Evolutionary conservation across 176 grass and related monocot species (phyloP).

Genomic region (Juncus effusus): DNA sequence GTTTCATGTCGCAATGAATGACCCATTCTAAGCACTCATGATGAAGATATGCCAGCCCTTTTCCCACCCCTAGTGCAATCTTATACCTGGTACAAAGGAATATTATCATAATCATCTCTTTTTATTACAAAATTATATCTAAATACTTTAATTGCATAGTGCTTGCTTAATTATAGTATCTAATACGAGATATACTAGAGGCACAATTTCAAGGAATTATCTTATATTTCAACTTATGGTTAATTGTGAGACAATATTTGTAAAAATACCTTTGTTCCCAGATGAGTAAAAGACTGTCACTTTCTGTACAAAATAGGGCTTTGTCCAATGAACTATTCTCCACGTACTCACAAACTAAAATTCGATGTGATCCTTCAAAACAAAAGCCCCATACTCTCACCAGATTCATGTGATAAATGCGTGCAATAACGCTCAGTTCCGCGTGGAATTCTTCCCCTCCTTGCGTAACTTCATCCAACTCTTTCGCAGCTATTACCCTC

Average conservation of each 20-base stretch:
- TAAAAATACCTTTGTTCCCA: conserved; percentile 22
- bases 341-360: conserved; percentile 30
- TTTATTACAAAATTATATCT: no score
- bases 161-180: no score
- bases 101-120: no score
- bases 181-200: no score
- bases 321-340: conserved; percentile 33
- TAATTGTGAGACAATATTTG: no score
- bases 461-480: conserved; percentile 24
- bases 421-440: conserved; percentile 16
- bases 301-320: conserved; percentile 8
- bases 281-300: neutral
- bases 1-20: conserved; percentile 39
- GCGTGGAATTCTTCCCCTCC: conserved; percentile 34
- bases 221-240: no score
- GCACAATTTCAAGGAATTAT: no score
- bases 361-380: conserved; percentile 15
- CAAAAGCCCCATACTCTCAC: conserved; percentile 23
- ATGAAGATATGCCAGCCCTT: conserved; percentile 36
- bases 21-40: conserved; percentile 39
- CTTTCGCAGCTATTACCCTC: conserved; percentile 31
- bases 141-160: no score
- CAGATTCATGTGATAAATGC: conserved; percentile 33
- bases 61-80: conserved; percentile 27
- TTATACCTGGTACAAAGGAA: conserved; percentile 4